Evolutionary conservation across 1,139 yeast genomes (phyloP).

Genomic region (Candida labiduridarum): DNA sequence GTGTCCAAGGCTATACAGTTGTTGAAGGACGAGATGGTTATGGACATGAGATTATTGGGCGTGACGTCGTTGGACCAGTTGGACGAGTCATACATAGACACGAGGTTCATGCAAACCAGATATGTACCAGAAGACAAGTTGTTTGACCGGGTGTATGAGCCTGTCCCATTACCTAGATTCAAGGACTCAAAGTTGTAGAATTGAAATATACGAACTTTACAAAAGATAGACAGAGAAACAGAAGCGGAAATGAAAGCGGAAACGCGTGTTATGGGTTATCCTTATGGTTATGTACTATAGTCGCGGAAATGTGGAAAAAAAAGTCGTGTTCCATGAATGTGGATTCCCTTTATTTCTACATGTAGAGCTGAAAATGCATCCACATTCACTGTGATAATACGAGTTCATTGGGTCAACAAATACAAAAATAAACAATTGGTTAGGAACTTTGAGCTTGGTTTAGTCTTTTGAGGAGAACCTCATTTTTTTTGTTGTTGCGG

Average conservation of each 20-base stretch:
- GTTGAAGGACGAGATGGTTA: constrained; percentile 76
- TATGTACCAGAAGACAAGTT: constrained; percentile 39
- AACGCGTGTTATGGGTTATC: no score
- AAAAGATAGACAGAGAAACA: not conserved
- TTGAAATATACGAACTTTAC: not conserved
- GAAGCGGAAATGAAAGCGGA: no score
- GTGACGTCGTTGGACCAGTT: constrained; percentile 67
- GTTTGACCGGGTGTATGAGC: constrained; percentile 41
- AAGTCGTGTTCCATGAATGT: not conserved
- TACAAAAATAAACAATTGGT: not conserved
- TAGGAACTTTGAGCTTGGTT: not conserved
- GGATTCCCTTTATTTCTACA: no score
- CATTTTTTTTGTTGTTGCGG: not conserved
- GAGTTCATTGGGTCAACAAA: not conserved
- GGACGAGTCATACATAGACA: constrained; percentile 46
- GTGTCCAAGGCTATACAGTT: constrained; percentile 74
- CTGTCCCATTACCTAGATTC: constrained; percentile 37
- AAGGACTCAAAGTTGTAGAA: constrained; percentile 28
- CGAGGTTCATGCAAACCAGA: constrained; percentile 18
- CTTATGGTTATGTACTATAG: no score
- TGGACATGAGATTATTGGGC: constrained; percentile 89
- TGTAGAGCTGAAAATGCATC: not conserved
- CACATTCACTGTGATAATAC: not conserved
- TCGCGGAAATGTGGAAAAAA: not conserved
- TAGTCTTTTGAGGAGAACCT: not conserved